A percentile compares a stretch with the other conserved stretches of the same genome.
Conservation (phyloP, 805 yeast genomes). For the Ogataea philodendri region DNA sequence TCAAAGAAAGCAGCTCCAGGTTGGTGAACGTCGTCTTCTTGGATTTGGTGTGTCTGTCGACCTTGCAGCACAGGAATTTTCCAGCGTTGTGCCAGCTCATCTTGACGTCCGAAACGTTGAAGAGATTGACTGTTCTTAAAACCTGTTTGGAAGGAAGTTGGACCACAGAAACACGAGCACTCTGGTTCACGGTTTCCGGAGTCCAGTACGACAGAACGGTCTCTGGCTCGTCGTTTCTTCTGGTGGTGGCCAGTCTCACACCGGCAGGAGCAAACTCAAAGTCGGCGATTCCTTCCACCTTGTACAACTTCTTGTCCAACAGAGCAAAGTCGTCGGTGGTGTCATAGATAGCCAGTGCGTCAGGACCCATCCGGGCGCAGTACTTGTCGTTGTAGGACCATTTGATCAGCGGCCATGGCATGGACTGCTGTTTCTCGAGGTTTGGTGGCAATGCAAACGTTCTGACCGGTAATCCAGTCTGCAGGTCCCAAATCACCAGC, state of each 20-base stretch:
- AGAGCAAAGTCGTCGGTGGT: conserved; percentile 67
- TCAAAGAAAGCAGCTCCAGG: conserved; percentile 84
- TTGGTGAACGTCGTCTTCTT: conserved; percentile 89
- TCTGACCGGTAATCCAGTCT: conserved; percentile 77
- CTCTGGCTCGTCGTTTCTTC: conserved; percentile 50
- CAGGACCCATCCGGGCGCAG: conserved; percentile 94
- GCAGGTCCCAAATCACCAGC: conserved; percentile 88
- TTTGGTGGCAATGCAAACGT: conserved; percentile 87
- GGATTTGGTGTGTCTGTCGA: conserved; percentile 95
- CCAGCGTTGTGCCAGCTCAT: conserved; percentile 93
- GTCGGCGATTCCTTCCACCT: conserved; percentile 80
- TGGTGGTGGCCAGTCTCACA: conserved; percentile 58
- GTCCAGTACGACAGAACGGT: conserved; percentile 91
- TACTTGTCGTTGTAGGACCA: conserved; percentile 93
- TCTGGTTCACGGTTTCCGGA: conserved; percentile 85
- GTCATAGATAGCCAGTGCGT: conserved; percentile 88
- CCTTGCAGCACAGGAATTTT: conserved; percentile 84
- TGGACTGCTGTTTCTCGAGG: conserved; percentile 59
- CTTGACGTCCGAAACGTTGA: conserved; percentile 89
- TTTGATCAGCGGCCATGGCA: conserved; percentile 94
- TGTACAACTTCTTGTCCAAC: conserved; percentile 80
- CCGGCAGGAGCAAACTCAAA: conserved; percentile 95
- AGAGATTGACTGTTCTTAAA: conserved; percentile 86
- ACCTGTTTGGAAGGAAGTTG: conserved; percentile 81
- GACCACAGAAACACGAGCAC: conserved; percentile 91